Evolutionary conservation across 2,329 filamentous ascomycete genomes (phyloP), one percentile per base, ranked within the genome.

Genomic region (Bipolaris bicolor): DNA sequence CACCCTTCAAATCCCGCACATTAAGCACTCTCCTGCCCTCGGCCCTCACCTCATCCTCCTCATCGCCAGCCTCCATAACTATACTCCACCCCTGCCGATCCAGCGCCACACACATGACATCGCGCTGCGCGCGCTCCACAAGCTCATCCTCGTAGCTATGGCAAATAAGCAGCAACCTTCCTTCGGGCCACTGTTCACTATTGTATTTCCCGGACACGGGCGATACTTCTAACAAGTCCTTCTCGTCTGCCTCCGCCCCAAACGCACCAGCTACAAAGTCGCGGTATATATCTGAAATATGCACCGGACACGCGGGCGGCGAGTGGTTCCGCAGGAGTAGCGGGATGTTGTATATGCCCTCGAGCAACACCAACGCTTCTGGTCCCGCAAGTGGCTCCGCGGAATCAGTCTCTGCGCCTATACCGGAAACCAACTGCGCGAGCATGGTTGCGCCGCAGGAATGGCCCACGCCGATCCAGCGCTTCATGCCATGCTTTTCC

Each of bases 271-370:
- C 66, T 18, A 89, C 78, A 59, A 92, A 87, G 3, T 80, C 79
- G 5, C 76, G 70, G 70, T 91, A 92, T 34, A 82, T 78, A 7
- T 81, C 78, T 45, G 78, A 73, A 24, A 72, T 66, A 1, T 63
- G 13, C 18, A 49, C 58, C 0, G 69, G 59, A 40, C 61, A 68
- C 0, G 53, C 10, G 0, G 69, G 70, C 1, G 81, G 77, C 3
- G 63, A 58, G 40, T 83, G 80, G 45, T 80, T 77, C 7, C 67
- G 56, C 1, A 83, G 72, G 18, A 91, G 74, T 0, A 80, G 81
- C 7, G 79, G 79, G 9, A 92, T 73, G 67, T 89, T 84, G 73
- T 90, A 91, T 20, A 92, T 85, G 1, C 89, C 89, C 53, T 84
- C 84, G 18, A 90, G 75, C 33, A 86, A 83, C 4, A 90, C 70